Evolutionary conservation across 257 asterid species (phyloP).

Genomic region (Lycium ferocissimum): DNA sequence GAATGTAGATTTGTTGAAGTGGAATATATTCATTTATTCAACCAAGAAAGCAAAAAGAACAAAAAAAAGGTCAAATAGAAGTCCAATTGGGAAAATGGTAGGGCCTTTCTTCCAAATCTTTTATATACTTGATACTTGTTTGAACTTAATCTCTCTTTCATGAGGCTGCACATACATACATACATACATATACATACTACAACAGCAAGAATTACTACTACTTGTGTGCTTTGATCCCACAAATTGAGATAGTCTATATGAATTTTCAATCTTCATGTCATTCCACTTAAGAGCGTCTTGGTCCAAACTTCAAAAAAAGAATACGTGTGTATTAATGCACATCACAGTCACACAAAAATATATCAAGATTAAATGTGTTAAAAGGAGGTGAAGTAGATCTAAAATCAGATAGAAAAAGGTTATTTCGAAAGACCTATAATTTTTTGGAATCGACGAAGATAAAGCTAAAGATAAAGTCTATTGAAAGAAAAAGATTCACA

Average conservation of each 20-base stretch:
- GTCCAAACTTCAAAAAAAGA: too few species aligned
- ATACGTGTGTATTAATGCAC: not conserved
- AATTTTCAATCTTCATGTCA: not conserved
- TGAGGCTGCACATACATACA: not conserved
- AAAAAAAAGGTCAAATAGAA: not conserved
- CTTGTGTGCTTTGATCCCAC: not conserved
- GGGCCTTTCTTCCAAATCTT: not conserved
- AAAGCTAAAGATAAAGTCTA: not conserved
- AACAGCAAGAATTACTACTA: not conserved
- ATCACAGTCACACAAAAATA: not conserved
- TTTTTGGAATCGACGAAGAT: not conserved
- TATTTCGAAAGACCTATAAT: not conserved
- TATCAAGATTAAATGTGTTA: too few species aligned
- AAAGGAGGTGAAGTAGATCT: not conserved
- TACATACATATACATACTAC: not conserved
- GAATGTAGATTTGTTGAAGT: slow-evolving; percentile 21
- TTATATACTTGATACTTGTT: not conserved
- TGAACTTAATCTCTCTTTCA: not conserved
- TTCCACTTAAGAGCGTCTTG: not conserved
- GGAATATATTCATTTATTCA: slow-evolving; percentile 18
- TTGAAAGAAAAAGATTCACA: too few species aligned
- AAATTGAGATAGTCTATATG: not conserved
- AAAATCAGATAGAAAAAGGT: not conserved
- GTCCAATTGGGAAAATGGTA: not conserved
- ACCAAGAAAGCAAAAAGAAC: not conserved